Base-by-base conservation (phyloP, 257 asterid genomes). In the Pogostemon cablin region DNA sequence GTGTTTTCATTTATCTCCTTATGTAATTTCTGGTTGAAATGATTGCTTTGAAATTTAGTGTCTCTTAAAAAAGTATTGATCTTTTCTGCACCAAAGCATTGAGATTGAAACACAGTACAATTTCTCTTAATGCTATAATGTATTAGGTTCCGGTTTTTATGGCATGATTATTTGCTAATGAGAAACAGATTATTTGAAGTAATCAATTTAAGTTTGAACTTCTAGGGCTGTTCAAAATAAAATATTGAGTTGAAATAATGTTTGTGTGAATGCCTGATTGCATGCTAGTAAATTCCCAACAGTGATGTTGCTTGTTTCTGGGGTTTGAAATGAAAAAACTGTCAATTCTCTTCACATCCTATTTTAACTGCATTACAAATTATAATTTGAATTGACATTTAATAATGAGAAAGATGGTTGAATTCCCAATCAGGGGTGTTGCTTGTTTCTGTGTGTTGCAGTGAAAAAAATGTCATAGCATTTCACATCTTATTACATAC, bases 141-240 rank as follows among this genome's bases (percentile, higher is more conserved):
- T 46, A 49, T 7, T 56, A 46, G 7, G 65, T 40, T 4, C 44
- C 11, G 9, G 53, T 43, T 42, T 20, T 62, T 62, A 35, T 70
- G 65, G 4, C 65, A 48, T 73, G 56, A 43, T 58, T 58, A 35
- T 55, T 75, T 35, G 34, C 52, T 38, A 20, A 9, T 44, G 6
- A 38, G 49, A 53, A 10, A 9, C 42, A 63, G 63, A 20, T 69
- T 48, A 6, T 49, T 65, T 71, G 44, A 71, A 54, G 68, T n/a
- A 41, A 56, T 44, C 11, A 4, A 56, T 50, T 35, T 20, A 64
- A 60, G 55, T 52, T 53, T 49, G 25, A 53, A 48, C 46, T 68
- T 64, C 10, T 43, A 38, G 75, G 41, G 67, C 75, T 48, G 66
- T 17, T 78, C 56, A 54, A 63, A 59, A 52, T 71, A 60, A 42